These are phyloP conservation scores for Boletus tomentosulus DNA, from an alignment of 768 basidiomycete genomes.

Conservation along the genomic window DNA sequence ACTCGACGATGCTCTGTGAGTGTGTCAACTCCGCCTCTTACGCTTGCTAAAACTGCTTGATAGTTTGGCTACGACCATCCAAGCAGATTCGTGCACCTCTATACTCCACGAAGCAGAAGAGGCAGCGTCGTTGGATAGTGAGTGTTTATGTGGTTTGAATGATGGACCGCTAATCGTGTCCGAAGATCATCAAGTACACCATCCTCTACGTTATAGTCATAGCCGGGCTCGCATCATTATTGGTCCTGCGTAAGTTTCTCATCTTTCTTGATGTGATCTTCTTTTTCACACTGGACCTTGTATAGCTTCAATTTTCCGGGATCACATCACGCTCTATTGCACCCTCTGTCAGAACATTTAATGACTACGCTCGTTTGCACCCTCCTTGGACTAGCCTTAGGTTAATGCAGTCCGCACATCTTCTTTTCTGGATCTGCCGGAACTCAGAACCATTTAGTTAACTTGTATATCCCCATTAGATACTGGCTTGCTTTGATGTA, in stretches of 20 bases:
- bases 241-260: slow-evolving; percentile 68
- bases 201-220: slow-evolving; percentile 76
- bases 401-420: slow-evolving; percentile 1
- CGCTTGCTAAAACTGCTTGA: slow-evolving; percentile 8
- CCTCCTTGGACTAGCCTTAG: slow-evolving; percentile 9
- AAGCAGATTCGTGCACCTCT: slow-evolving; percentile 92
- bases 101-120: slow-evolving; percentile 92
- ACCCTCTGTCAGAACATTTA: slow-evolving; percentile 83
- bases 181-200: slow-evolving; percentile 80
- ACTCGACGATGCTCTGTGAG: slow-evolving; percentile 92
- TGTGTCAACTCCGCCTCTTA: slow-evolving; percentile 10
- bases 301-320: slow-evolving; percentile 76
- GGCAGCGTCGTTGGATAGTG: slow-evolving; percentile 88
- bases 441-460: slow-evolving; percentile 21
- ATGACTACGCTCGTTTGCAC: slow-evolving; percentile 31
- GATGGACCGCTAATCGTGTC: slow-evolving; percentile 2
- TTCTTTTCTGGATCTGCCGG: slow-evolving; percentile 13
- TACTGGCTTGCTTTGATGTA: slow-evolving; percentile 24
- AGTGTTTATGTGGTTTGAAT: slow-evolving; percentile 21
- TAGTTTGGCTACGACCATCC: slow-evolving; percentile 93
- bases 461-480: slow-evolving; percentile 23
- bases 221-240: slow-evolving; percentile 72
- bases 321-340: slow-evolving; percentile 74
- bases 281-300: slow-evolving; percentile 13
- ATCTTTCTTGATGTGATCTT: slow-evolving; percentile 1